Base-by-base conservation (phyloP, 768 basidiomycete genomes). In the Cystobasidium onofrii region DNA sequence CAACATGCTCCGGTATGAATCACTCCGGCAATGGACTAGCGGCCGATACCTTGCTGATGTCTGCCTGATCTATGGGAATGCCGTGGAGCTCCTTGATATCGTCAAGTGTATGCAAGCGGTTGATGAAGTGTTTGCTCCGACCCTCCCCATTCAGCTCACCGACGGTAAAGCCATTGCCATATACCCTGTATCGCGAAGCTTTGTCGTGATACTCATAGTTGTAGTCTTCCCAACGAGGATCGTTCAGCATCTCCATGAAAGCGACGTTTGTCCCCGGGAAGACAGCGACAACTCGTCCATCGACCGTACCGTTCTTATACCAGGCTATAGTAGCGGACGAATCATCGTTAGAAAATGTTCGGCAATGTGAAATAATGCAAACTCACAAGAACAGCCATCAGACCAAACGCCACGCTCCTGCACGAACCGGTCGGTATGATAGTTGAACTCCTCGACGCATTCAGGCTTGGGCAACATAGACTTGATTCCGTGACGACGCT, bases 181-280 rank as follows among this genome's bases (percentile, higher is more conserved):
- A 64, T 25, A 64, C 63, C 17, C 27, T 46, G 44, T 64, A 64
- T 34, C 63, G 36, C 4, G 63, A 41, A 1, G 63, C 63, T n/a
- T 64, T 64, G 39, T 64, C 36, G 63, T 64, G 63, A 34, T 64
- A 64, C 41, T 64, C 63, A n/a, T 39, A 64, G 63, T 41, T 41
- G 23, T 64, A 64, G 39, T 64, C 65, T 54, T 67, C 65, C 65
- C 65, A 67, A 10, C 65, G 65, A 2, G 65, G 65, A 67, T 67
- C 65, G 12, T 27, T 46, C 39, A 67, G 39, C 20, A 27, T 50
- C 34, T 67, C 41, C 44, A 67, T 43, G 65, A 67, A 67, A 33
- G 39, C 41, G 1, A 52, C 41, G 44, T 43, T 46, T 20, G 65
- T 46, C 10, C 65, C 65, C 3, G 65, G 65, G 25, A 25, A 67